These are phyloP conservation scores for Orbilia blumenaviensis DNA, from an alignment of 2,329 filamentous ascomycete species.

Conservation along the genomic window DNA sequence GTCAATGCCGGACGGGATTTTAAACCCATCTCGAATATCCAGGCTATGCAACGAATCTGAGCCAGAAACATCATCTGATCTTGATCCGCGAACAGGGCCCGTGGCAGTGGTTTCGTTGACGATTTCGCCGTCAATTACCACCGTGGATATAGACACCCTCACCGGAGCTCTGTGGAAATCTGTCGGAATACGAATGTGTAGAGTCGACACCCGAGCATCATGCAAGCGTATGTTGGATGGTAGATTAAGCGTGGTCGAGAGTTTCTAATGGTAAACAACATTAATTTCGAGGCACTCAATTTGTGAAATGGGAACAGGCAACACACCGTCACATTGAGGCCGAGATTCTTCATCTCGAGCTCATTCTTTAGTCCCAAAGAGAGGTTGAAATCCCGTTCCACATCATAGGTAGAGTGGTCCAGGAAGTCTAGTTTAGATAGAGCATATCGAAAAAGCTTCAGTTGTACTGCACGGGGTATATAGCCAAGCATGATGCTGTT, in stretches of 20 bases:
- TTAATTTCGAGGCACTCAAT: slow-evolving; percentile 26
- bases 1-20: slow-evolving; percentile 74
- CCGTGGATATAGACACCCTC: slow-evolving; percentile 79
- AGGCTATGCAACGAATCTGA: neutral
- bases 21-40: slow-evolving; percentile 59
- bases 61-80: neutral
- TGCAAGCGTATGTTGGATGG: slow-evolving; percentile 76
- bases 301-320: slow-evolving; percentile 54
- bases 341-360: slow-evolving; percentile 86
- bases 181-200: slow-evolving; percentile 84
- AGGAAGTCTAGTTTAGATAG: slow-evolving; percentile 84
- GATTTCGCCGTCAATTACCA: slow-evolving; percentile 75
- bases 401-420: slow-evolving; percentile 84
- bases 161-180: slow-evolving; percentile 89
- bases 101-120: slow-evolving; percentile 61
- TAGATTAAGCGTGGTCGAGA: slow-evolving; percentile 77
- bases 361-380: slow-evolving; percentile 81
- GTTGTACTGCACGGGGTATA: slow-evolving; percentile 43
- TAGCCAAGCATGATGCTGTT: slow-evolving; percentile 32
- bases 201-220: slow-evolving; percentile 76
- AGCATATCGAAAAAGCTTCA: slow-evolving; percentile 77
- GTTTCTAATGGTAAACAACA: slow-evolving; percentile 70
- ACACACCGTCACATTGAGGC: slow-evolving; percentile 77
- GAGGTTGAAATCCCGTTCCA: slow-evolving; percentile 81
- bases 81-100: neutral